These are phyloP conservation scores for Hyphodiscus hymeniophilus DNA, from an alignment of 495 filamentous ascomycete species.

Conservation along the genomic window DNA sequence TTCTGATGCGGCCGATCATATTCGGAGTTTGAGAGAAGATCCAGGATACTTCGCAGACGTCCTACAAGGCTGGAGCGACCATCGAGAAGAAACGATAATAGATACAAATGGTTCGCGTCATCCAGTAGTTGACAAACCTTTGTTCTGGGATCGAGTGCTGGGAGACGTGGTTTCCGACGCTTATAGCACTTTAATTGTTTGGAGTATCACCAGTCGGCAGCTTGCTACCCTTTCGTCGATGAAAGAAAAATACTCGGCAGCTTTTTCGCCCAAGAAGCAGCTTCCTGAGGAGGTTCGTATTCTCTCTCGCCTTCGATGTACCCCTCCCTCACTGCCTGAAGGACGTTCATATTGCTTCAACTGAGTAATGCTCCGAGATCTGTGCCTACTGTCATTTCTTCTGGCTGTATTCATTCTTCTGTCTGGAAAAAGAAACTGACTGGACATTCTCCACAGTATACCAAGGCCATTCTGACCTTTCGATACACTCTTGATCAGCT, in stretches of 20 bases:
- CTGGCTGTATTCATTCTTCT: no score
- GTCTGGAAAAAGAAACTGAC: no score
- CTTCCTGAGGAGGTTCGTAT: conserved; percentile 35
- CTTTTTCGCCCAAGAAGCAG: conserved; percentile 24
- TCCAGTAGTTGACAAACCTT: conserved; percentile 19
- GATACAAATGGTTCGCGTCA: conserved; percentile 23
- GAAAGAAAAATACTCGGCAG: conserved; percentile 22
- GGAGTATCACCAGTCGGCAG: conserved; percentile 25
- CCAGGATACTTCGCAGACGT: conserved; percentile 36
- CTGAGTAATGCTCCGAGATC: no score
- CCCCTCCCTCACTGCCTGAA: no score
- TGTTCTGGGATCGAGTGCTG: conserved; percentile 30
- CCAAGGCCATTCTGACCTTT: conserved; percentile 28
- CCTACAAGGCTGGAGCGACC: conserved; percentile 32
- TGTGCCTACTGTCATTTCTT: no score
- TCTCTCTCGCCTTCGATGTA: no score
- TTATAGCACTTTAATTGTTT: conserved; percentile 22
- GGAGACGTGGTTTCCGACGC: conserved; percentile 22
- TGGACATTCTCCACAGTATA: no score
- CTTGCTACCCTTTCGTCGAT: conserved; percentile 23
- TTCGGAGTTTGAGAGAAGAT: conserved; percentile 41
- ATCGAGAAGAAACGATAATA: conserved; percentile 28
- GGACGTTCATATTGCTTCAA: no score
- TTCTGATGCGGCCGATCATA: conserved; percentile 34
- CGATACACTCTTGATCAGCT: conserved; percentile 25